phyloP scores from a whole-genome alignment of 2,329 filamentous ascomycete genomes.

The Huntiella omanensis region DNA sequence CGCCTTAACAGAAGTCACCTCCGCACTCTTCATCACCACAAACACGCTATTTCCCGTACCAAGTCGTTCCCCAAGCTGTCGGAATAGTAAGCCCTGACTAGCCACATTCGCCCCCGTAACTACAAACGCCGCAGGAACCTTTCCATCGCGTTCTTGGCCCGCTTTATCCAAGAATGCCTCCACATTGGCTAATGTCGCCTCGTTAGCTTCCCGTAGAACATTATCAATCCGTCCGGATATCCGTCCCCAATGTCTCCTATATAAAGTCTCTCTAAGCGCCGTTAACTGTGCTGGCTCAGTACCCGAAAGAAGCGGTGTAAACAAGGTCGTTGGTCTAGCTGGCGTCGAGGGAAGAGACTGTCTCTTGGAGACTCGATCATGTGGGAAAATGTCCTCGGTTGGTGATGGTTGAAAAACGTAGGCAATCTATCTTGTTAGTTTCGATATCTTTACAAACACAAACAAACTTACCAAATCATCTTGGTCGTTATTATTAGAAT shows the following conservation, averaged over 20 bases:
- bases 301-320: slow-evolving; percentile 35
- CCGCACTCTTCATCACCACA: slow-evolving; percentile 48
- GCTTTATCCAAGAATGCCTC: slow-evolving; percentile 29
- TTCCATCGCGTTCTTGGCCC: neutral
- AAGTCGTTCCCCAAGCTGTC: slow-evolving; percentile 43
- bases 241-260: slow-evolving; percentile 42
- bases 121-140: slow-evolving; percentile 50
- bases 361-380: slow-evolving; percentile 33
- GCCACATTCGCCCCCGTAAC: slow-evolving; percentile 64
- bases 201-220: slow-evolving; percentile 41
- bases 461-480: slow-evolving; percentile 9
- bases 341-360: slow-evolving; percentile 12
- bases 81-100: slow-evolving; percentile 55
- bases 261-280: slow-evolving; percentile 37
- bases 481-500: slow-evolving; percentile 8
- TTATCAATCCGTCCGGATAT: slow-evolving; percentile 44
- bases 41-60: slow-evolving; percentile 32
- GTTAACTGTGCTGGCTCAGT: slow-evolving; percentile 30
- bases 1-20: slow-evolving; percentile 56
- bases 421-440: slow-evolving; percentile 27
- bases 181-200: slow-evolving; percentile 39
- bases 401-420: slow-evolving; percentile 41
- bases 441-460: slow-evolving; percentile 11
- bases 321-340: slow-evolving; percentile 17
- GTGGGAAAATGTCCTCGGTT: slow-evolving; percentile 16